phyloP scores from a whole-genome alignment of 2,329 filamentous ascomycete species.

The Graphiopsis chlorocephala region DNA sequence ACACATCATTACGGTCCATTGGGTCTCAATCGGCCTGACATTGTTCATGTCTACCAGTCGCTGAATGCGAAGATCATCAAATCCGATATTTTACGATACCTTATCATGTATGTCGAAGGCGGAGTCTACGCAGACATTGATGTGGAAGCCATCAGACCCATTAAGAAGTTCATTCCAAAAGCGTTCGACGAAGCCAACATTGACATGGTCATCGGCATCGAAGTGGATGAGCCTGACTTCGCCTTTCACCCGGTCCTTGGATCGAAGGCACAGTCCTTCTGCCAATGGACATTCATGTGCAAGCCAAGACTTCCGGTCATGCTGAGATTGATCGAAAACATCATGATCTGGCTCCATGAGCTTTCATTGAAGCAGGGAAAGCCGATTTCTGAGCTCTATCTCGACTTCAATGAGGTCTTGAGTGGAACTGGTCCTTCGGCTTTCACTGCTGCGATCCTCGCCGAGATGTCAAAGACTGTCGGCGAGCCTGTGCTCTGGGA shows the following conservation, averaged over 20 bases:
- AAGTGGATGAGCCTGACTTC: slow-evolving; percentile 68
- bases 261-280: slow-evolving; percentile 67
- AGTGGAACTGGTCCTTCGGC: slow-evolving; percentile 68
- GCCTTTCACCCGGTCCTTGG: slow-evolving; percentile 64
- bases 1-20: slow-evolving; percentile 64
- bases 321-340: slow-evolving; percentile 65
- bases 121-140: slow-evolving; percentile 61
- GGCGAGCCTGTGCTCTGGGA: slow-evolving; percentile 58
- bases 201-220: slow-evolving; percentile 68
- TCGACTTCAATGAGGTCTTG: slow-evolving; percentile 71
- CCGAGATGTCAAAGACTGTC: slow-evolving; percentile 57
- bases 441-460: slow-evolving; percentile 64
- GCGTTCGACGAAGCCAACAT: slow-evolving; percentile 63
- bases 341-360: slow-evolving; percentile 63
- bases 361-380: slow-evolving; percentile 59
- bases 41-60: slow-evolving; percentile 59
- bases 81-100: slow-evolving; percentile 63
- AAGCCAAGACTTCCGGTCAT: slow-evolving; percentile 68
- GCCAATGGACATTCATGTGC: slow-evolving; percentile 72
- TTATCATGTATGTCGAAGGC: slow-evolving; percentile 67
- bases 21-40: slow-evolving; percentile 66
- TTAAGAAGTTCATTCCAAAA: slow-evolving; percentile 60
- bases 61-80: slow-evolving; percentile 65
- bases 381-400: slow-evolving; percentile 57
- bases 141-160: slow-evolving; percentile 54